These are phyloP conservation scores for Stereum hirsutum DNA, from an alignment of 1,284 basidiomycete species.

Conservation along the genomic window DNA sequence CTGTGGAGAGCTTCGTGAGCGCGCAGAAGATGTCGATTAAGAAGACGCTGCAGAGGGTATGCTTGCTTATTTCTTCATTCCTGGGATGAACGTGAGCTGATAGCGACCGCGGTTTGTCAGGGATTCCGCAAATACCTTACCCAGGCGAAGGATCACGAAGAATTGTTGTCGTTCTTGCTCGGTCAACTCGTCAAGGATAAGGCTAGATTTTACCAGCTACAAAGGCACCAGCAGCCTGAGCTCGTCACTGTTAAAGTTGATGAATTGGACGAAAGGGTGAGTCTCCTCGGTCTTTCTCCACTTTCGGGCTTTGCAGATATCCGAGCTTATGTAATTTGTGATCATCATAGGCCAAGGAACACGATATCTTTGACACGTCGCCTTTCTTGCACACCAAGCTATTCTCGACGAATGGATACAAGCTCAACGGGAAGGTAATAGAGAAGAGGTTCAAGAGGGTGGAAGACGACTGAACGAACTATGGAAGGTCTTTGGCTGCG, in stretches of 20 bases:
- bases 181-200: conserved; percentile 95
- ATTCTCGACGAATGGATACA: conserved; percentile 90
- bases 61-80: conserved; percentile 20
- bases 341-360: conserved; percentile 73
- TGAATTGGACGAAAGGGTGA: conserved; percentile 77
- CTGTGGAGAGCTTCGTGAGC: conserved; percentile 90
- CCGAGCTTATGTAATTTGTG: conserved; percentile 2
- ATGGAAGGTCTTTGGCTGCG: too few species aligned
- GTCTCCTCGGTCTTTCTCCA: conserved; percentile 17
- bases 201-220: conserved; percentile 74
- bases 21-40: conserved; percentile 99
- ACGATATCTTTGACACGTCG: conserved; percentile 87
- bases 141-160: conserved; percentile 91
- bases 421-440: conserved; percentile 50
- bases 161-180: conserved; percentile 89
- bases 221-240: conserved; percentile 70
- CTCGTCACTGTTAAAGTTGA: conserved; percentile 64
- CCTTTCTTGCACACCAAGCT: conserved; percentile 83
- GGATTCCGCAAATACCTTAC: conserved; percentile 97
- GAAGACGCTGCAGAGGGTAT: conserved; percentile 89
- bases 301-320: not conserved
- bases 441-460: conserved; percentile 58
- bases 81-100: too few species aligned
- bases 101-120: conserved; percentile 30
- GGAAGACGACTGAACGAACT: conserved; percentile 5